phyloP scores from a whole-genome alignment of 176 grass and related monocot species.

The Rhynchospora breviuscula region DNA sequence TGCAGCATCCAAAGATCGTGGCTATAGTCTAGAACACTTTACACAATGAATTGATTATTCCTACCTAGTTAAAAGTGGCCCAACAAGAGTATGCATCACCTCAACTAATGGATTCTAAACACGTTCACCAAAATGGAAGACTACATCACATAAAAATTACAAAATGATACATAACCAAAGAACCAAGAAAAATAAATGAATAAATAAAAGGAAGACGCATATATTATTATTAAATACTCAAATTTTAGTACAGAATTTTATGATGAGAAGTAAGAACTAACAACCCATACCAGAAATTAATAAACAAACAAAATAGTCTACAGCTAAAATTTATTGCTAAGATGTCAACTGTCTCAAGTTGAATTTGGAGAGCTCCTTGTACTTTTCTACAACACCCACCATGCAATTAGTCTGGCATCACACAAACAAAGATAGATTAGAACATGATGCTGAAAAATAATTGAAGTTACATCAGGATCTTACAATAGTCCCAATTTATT shows the following conservation, averaged over 20 bases:
- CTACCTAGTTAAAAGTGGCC: no score
- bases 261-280: not conserved
- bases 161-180: not conserved
- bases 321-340: constrained; percentile 33
- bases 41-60: no score
- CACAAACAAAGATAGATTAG: constrained; percentile 11
- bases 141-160: not conserved
- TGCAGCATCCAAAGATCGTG: no score
- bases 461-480: not conserved
- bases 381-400: constrained; percentile 74
- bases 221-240: constrained; percentile 6
- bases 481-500: not conserved
- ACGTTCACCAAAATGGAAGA: not conserved
- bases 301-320: not conserved
- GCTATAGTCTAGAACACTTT: no score
- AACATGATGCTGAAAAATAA: not conserved
- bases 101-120: not conserved
- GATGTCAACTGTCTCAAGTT: constrained; percentile 85
- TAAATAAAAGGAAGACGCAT: not conserved
- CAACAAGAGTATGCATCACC: not conserved
- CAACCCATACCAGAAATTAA: not conserved
- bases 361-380: constrained; percentile 87
- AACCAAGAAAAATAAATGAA: not conserved
- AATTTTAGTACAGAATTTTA: not conserved
- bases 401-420: constrained; percentile 72